These are phyloP conservation scores for Aspergillus neotritici DNA, from an alignment of 2,329 filamentous ascomycete genomes.

Conservation along the genomic window DNA sequence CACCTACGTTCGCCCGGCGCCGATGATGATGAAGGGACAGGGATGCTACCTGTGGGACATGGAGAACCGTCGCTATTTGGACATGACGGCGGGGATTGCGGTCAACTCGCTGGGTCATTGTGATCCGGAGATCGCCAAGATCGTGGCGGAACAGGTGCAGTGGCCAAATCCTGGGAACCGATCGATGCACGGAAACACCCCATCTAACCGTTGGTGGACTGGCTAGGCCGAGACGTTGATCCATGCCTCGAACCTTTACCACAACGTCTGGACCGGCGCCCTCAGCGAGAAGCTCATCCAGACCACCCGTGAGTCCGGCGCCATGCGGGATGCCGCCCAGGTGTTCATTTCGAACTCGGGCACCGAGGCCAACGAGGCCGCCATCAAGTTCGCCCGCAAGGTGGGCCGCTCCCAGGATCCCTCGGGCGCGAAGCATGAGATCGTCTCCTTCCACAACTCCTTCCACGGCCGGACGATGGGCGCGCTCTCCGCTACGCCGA, in stretches of 20 bases:
- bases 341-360: constrained; percentile 97
- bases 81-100: constrained; percentile 93
- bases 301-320: constrained; percentile 70
- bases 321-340: constrained; percentile 71
- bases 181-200: background rate
- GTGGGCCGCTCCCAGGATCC: constrained; percentile 71
- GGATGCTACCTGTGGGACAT: constrained; percentile 87
- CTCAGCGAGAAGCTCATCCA: constrained; percentile 81
- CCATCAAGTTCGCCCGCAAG: constrained; percentile 94
- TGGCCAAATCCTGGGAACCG: constrained; percentile 4
- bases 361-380: constrained; percentile 94
- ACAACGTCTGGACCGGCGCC: constrained; percentile 90
- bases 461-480: constrained; percentile 99
- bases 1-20: constrained; percentile 84
- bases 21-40: constrained; percentile 81
- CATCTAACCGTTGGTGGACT: no score
- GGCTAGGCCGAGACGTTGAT: constrained; percentile 64
- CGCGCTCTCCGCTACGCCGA: constrained; percentile 87
- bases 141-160: constrained; percentile 70
- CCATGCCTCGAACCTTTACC: constrained; percentile 93
- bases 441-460: constrained; percentile 84
- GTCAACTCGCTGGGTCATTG: constrained; percentile 91
- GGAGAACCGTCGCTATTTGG: constrained; percentile 82
- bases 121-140: constrained; percentile 67
- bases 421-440: constrained; percentile 67